These are phyloP conservation scores for Boletus albobrunnescens DNA, from an alignment of 1,284 basidiomycete species.

Conservation along the genomic window DNA sequence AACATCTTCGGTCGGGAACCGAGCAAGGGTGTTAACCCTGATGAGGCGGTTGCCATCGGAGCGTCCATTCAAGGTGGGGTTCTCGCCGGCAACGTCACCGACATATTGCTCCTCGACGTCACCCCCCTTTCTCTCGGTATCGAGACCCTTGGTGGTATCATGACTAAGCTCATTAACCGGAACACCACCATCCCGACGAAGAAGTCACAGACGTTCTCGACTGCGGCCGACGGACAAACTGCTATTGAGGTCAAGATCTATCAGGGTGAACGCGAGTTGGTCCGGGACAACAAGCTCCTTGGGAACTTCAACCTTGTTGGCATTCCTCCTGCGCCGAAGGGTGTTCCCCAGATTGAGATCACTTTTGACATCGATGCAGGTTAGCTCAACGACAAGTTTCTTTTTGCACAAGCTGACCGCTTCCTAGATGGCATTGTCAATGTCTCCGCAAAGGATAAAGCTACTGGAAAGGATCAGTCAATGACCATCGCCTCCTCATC, in stretches of 20 bases:
- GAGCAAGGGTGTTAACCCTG: constrained; percentile 97
- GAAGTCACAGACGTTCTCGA: constrained; percentile 98
- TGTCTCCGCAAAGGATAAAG: constrained; percentile 96
- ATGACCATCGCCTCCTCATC: constrained; percentile 98
- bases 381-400: constrained; percentile 28
- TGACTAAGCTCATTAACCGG: constrained; percentile 92
- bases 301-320: constrained; percentile 99
- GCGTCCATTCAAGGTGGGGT: constrained; percentile 95
- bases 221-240: constrained; percentile 93
- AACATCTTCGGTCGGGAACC: constrained; percentile 91
- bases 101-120: constrained; percentile 94
- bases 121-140: constrained; percentile 94
- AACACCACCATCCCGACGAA: constrained; percentile 99
- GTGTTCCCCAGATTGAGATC: constrained; percentile 98
- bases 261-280: constrained; percentile 98
- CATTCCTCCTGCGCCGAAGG: constrained; percentile 96
- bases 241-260: constrained; percentile 97
- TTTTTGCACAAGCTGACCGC: background rate
- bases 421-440: constrained; percentile 87
- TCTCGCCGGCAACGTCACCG: constrained; percentile 92
- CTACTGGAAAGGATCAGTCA: constrained; percentile 94
- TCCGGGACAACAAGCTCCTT: constrained; percentile 97
- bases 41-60: constrained; percentile 92
- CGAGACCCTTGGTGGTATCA: constrained; percentile 97
- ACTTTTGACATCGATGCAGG: constrained; percentile 99